These are phyloP conservation scores for Calonectria hongkongensis DNA, from an alignment of 2,329 filamentous ascomycete species.

Conservation along the genomic window DNA sequence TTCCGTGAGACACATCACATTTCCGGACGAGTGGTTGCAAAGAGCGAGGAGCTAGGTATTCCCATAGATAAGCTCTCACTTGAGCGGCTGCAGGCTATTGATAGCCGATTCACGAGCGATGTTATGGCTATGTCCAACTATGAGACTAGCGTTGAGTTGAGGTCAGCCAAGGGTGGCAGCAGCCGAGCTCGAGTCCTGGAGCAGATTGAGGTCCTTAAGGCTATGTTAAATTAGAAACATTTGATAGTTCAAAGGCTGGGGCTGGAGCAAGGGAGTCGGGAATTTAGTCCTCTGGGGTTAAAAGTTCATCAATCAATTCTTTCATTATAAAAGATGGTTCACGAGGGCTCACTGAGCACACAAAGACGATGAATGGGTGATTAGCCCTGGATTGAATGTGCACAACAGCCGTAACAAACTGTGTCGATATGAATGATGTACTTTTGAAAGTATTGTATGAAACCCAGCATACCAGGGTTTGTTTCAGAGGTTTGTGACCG, in stretches of 20 bases:
- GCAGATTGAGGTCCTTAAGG: constrained; percentile 72
- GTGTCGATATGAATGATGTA: background rate
- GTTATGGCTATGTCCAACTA: constrained; percentile 11
- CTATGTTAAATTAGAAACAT: constrained; percentile 53
- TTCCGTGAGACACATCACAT: constrained; percentile 29
- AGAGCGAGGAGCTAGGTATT: constrained; percentile 15
- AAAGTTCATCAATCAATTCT: background rate
- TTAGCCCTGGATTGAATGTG: background rate
- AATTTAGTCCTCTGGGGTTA: background rate
- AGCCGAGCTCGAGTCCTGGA: constrained; percentile 79
- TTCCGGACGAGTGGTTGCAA: constrained; percentile 5
- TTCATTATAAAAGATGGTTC: background rate
- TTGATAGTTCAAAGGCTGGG: constrained; percentile 4
- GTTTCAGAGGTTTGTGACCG: too few relatives aligned
- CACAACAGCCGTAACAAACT: background rate
- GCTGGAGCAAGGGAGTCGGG: background rate
- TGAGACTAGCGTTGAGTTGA: constrained; percentile 77
- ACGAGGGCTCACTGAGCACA: background rate
- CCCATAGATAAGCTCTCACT: constrained; percentile 23
- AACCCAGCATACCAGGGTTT: too few relatives aligned
- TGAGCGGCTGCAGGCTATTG: constrained; percentile 19
- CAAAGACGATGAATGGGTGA: background rate
- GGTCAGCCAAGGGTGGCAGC: constrained; percentile 84
- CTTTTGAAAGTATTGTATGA: too few relatives aligned
- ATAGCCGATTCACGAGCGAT: constrained; percentile 59